phyloP scores from a whole-genome alignment of 305 asterid species.

The Stenogyne calaminthoides region DNA sequence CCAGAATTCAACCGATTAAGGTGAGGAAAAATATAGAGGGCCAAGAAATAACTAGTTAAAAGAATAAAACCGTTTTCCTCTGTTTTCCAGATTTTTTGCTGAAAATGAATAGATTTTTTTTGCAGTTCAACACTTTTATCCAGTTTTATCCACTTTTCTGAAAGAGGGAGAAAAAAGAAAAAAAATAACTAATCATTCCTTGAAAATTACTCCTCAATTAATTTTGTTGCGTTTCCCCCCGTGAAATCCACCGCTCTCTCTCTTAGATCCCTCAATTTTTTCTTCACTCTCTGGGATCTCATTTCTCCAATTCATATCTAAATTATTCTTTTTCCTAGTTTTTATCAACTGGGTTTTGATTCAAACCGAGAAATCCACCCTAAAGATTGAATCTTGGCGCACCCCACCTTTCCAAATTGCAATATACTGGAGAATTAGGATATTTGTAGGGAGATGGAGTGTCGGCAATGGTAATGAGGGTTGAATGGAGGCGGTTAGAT shows the following conservation, averaged over 20 bases:
- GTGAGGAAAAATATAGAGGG: not conserved
- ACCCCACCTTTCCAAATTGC: constrained; percentile 22
- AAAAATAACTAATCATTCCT: constrained; percentile 32
- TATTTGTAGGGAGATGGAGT: constrained; percentile 37
- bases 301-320: constrained; percentile 24
- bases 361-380: constrained; percentile 29
- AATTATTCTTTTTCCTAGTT: not conserved
- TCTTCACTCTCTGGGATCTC: constrained; percentile 28
- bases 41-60: not conserved
- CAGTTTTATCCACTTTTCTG: constrained; percentile 9
- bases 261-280: constrained; percentile 29
- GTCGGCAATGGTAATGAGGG: constrained; percentile 46
- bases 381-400: constrained; percentile 40
- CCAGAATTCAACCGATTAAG: constrained; percentile 19
- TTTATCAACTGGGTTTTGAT: constrained; percentile 28
- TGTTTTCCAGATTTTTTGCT: constrained; percentile 21
- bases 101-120: constrained; percentile 15
- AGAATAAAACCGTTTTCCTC: too few relatives aligned
- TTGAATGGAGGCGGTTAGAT: constrained; percentile 55
- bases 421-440: constrained; percentile 7
- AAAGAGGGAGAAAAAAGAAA: not conserved
- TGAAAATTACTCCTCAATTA: constrained; percentile 43
- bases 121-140: constrained; percentile 28
- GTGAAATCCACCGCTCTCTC: constrained; percentile 49
- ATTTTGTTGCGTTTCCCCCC: constrained; percentile 39